A percentile compares a stretch with the other conserved stretches of the same genome.
These are phyloP conservation scores for Aureobasidium sp. DNA, from an alignment of 2,329 filamentous ascomycete genomes.

Conservation along the genomic window DNA sequence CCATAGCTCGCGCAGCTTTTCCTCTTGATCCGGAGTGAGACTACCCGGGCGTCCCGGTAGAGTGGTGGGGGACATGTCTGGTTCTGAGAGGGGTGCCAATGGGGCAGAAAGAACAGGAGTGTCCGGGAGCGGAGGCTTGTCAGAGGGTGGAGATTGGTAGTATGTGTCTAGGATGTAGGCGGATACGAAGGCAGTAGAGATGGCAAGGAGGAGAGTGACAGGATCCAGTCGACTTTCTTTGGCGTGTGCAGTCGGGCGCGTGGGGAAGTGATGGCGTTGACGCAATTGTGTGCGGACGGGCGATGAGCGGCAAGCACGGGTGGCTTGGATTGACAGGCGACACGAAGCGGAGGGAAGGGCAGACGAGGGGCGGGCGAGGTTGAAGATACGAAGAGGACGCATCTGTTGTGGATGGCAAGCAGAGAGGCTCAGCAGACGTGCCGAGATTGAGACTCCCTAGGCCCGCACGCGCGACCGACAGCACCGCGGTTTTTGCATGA, in stretches of 20 bases:
- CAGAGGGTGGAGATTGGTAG: neutral
- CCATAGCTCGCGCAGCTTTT: slow-evolving; percentile 86
- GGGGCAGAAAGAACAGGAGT: slow-evolving; percentile 6
- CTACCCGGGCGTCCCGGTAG: slow-evolving; percentile 74
- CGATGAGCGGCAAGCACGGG: neutral
- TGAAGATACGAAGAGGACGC: neutral
- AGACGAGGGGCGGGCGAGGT: neutral
- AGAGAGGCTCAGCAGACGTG: slow-evolving; percentile 2
- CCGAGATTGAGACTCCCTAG: slow-evolving; percentile 6
- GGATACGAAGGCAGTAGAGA: slow-evolving; percentile 20
- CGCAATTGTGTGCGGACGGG: neutral
- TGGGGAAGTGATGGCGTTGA: neutral
- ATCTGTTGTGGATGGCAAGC: neutral
- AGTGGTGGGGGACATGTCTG: slow-evolving; percentile 33
- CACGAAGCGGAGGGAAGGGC: neutral
- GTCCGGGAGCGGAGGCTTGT: slow-evolving; percentile 10
- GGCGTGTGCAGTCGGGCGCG: neutral
- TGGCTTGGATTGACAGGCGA: neutral
- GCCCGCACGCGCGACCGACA: neutral
- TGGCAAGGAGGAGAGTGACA: slow-evolving; percentile 21
- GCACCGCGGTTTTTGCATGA: neutral
- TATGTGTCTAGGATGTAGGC: slow-evolving; percentile 22
- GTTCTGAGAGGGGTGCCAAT: neutral
- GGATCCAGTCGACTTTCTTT: slow-evolving; percentile 21
- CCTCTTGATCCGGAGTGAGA: slow-evolving; percentile 81